Conservation (phyloP, 352 stramenopile genomes). For the Phytophthora multivora region DNA sequence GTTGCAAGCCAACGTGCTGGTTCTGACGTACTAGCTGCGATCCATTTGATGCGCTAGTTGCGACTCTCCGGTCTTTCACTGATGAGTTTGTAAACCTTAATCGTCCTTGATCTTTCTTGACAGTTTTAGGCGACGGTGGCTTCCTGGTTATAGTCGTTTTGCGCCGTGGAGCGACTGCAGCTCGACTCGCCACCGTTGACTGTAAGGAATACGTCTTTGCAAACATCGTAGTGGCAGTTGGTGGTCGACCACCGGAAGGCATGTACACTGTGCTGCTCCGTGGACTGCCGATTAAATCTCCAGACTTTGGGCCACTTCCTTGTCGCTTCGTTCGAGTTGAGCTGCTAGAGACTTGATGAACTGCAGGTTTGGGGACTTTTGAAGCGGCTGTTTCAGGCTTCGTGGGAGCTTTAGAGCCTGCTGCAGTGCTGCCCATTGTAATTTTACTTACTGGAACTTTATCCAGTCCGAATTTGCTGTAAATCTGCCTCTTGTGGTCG, state of each 20-base stretch:
- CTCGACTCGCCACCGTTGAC: conserved; percentile 46
- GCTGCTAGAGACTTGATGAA: conserved; percentile 4
- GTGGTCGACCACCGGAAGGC: conserved; percentile 18
- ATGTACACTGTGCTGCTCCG: conserved; percentile 33
- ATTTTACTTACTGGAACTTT: conserved; percentile 2
- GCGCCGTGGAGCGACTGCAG: conserved; percentile 34
- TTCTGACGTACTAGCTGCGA: neutral
- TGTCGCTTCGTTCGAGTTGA: neutral
- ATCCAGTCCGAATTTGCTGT: conserved; percentile 57
- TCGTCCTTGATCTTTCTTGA: conserved; percentile 4
- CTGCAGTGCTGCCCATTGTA: neutral
- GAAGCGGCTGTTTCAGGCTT: neutral
- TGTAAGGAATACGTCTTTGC: conserved; percentile 46
- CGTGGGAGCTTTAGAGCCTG: neutral
- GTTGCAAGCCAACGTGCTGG: neutral
- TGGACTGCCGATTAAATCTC: conserved; percentile 1
- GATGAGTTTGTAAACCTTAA: neutral
- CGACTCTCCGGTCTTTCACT: conserved; percentile 7
- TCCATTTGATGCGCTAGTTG: neutral
- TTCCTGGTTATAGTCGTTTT: conserved; percentile 10
- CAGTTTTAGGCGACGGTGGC: conserved; percentile 7
- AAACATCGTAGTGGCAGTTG: conserved; percentile 13
- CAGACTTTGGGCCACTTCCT: neutral
- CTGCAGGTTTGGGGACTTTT: neutral
- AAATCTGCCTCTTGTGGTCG: conserved; percentile 65